Conservation (phyloP, 768 basidiomycete species). For the Hortiboletus flavorubellus region DNA sequence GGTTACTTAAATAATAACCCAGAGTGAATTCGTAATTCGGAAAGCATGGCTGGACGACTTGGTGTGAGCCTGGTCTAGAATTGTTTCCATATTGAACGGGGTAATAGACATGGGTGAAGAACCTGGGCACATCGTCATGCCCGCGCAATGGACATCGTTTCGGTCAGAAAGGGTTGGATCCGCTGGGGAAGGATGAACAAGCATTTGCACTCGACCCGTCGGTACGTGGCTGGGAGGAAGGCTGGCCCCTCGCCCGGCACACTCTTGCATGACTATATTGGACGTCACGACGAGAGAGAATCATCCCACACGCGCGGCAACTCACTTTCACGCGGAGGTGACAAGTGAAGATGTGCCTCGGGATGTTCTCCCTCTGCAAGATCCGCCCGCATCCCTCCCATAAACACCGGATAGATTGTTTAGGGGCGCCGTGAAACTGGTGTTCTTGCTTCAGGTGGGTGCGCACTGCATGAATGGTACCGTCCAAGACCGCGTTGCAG, state of each 20-base stretch:
- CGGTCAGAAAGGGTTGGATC: not conserved
- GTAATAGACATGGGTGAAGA: not conserved
- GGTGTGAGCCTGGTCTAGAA: not conserved
- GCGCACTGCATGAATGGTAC: not conserved
- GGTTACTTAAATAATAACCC: not conserved
- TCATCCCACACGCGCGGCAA: conserved; percentile 10
- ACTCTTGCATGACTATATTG: conserved; percentile 11
- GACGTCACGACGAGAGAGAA: conserved; percentile 21
- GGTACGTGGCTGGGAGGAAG: not conserved
- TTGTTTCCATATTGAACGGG: no score
- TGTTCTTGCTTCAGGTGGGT: not conserved
- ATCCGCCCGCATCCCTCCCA: conserved; percentile 7
- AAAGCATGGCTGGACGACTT: not conserved
- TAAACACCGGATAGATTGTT: not conserved
- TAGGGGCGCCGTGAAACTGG: not conserved
- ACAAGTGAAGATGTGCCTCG: conserved; percentile 15
- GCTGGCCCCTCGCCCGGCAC: conserved; percentile 1
- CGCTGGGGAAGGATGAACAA: not conserved
- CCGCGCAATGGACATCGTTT: not conserved
- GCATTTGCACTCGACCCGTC: not conserved
- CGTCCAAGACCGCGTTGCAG: not conserved
- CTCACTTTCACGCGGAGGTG: conserved; percentile 14
- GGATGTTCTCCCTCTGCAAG: conserved; percentile 17
- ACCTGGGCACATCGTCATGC: not conserved
- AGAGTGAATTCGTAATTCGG: not conserved